Evolutionary conservation across 495 filamentous ascomycete genomes (phyloP).

Genomic region (Penicillium salamii): DNA sequence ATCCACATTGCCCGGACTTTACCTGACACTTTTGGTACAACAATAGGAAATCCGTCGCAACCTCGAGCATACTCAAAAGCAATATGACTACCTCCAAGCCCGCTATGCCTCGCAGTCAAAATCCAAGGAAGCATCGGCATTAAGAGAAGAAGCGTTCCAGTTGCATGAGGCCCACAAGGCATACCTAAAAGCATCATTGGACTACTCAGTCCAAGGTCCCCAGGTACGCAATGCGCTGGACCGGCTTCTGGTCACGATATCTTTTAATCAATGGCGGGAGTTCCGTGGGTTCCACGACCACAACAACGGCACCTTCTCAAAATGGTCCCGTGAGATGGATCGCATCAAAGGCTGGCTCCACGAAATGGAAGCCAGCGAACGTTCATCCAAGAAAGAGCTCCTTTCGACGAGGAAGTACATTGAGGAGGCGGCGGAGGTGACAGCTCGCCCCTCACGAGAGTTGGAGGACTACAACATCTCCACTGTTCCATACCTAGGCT

Average conservation of each 20-base stretch:
- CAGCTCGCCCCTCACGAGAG: slow-evolving; percentile 77
- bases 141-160: slow-evolving; percentile 94
- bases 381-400: slow-evolving; percentile 74
- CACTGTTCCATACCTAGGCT: slow-evolving; percentile 81
- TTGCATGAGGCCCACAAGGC: slow-evolving; percentile 90
- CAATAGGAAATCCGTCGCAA: slow-evolving; percentile 62
- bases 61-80: slow-evolving; percentile 78
- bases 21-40: slow-evolving; percentile 29
- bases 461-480: slow-evolving; percentile 87
- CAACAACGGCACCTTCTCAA: slow-evolving; percentile 53
- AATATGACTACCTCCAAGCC: slow-evolving; percentile 73
- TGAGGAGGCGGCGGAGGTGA: slow-evolving; percentile 70
- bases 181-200: slow-evolving; percentile 88
- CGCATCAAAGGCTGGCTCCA: slow-evolving; percentile 86
- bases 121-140: slow-evolving; percentile 84
- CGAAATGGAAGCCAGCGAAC: slow-evolving; percentile 85
- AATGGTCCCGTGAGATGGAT: slow-evolving; percentile 76
- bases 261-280: slow-evolving; percentile 82
- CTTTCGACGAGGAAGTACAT: slow-evolving; percentile 76
- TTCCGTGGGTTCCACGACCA: slow-evolving; percentile 65
- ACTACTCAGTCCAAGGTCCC: slow-evolving; percentile 85
- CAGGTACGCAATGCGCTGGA: slow-evolving; percentile 79
- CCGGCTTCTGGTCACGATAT: slow-evolving; percentile 77
- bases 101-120: slow-evolving; percentile 83
- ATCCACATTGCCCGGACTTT: not conserved